Evolutionary conservation across 257 asterid species (phyloP).

Genomic region (Nicotiana noctiflora): DNA sequence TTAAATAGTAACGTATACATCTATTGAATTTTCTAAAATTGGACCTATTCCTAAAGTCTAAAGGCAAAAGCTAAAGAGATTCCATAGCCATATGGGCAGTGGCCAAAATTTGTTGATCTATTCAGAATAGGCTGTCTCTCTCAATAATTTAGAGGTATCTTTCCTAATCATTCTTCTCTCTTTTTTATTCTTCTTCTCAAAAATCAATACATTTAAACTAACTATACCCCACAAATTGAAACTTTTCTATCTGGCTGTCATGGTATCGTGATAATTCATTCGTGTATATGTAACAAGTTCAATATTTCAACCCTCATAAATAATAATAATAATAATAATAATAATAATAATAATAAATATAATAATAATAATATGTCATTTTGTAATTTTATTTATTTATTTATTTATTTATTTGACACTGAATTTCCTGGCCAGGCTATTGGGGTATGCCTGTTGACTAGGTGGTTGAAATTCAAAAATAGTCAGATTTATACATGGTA

Average conservation of each 20-base stretch:
- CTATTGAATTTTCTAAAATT: not conserved
- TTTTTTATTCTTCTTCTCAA: too few relatives aligned
- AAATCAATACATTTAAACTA: too few relatives aligned
- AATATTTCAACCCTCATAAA: not conserved
- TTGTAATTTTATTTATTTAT: too few relatives aligned
- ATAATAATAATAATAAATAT: too few relatives aligned
- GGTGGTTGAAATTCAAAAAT: too few relatives aligned
- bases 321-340: too few relatives aligned
- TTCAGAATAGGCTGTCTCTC: not conserved
- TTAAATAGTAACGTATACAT: not conserved
- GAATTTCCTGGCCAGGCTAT: not conserved
- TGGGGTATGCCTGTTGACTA: too few relatives aligned
- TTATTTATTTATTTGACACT: not conserved
- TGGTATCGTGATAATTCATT: not conserved
- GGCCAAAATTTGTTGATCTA: not conserved
- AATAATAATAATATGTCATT: too few relatives aligned
- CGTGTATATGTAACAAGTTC: not conserved
- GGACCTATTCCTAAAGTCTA: not conserved
- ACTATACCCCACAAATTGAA: not conserved
- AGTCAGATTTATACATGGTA: too few relatives aligned
- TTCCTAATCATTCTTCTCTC: not conserved
- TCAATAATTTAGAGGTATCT: not conserved
- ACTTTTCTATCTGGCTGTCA: not conserved
- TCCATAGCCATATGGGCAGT: slow-evolving; percentile 8
- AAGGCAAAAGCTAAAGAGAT: not conserved